Conservation (phyloP, 345 rosid genomes). For the Sonneratia caseolaris region DNA sequence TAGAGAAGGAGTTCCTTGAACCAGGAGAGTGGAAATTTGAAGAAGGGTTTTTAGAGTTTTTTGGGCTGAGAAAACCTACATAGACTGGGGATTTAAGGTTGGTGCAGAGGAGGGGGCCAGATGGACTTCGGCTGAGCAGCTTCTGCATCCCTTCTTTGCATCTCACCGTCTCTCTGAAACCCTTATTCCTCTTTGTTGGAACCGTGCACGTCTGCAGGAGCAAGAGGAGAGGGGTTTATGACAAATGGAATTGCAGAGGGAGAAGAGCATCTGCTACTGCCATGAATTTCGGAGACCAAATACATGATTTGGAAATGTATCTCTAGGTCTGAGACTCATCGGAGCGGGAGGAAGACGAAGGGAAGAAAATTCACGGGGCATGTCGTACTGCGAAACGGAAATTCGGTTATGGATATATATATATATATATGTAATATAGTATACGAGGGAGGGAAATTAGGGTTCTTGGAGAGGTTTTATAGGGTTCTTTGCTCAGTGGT, state of each 20-base stretch:
- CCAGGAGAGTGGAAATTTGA: background rate
- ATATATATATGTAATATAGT: too few relatives aligned
- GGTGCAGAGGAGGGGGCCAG: conserved; percentile 29
- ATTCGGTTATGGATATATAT: too few relatives aligned
- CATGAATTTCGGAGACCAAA: too few relatives aligned
- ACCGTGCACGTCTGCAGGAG: too few relatives aligned
- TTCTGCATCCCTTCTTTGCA: conserved; percentile 23
- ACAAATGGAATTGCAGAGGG: background rate
- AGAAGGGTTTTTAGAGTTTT: conserved; percentile 2
- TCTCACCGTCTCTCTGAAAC: conserved; percentile 7
- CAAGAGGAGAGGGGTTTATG: background rate
- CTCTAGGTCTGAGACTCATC: too few relatives aligned
- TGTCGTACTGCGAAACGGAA: background rate
- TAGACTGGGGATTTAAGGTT: conserved; percentile 18
- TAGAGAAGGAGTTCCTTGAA: too few relatives aligned
- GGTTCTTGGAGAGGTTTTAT: background rate
- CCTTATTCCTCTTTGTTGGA: background rate
- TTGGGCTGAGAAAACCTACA: conserved; percentile 3
- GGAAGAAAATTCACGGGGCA: background rate
- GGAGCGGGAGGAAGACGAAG: background rate
- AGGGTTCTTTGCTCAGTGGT: background rate
- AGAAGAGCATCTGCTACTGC: background rate
- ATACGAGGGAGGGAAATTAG: too few relatives aligned
- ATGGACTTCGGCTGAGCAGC: conserved; percentile 14
- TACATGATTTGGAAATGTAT: too few relatives aligned